Base-by-base conservation (phyloP, 257 asterid species). In the Forsythia viridissima region DNA sequence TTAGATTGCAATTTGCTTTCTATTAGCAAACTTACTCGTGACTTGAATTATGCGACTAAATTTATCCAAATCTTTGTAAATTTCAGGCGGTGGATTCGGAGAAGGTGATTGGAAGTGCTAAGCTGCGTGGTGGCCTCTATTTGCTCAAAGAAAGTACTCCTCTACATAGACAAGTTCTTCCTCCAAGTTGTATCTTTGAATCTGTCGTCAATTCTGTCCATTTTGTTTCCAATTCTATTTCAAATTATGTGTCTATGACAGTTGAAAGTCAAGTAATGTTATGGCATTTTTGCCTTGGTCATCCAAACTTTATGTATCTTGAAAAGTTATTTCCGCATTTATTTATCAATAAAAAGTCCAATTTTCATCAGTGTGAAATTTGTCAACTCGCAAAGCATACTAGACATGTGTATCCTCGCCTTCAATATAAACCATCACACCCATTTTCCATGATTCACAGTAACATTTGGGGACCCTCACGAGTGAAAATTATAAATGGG, bases 341-440 rank as follows among this genome's bases (percentile, higher is more conserved):
- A 1, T 75, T 59, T 4, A 61, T 57, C 55, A 61, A 75, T 75
- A 61, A 59, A 75, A 20, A 38, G 2, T 8, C 6, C 1, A 61
- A 63, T 18, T n/a, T 8, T 18, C 16, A 5, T 9, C 48, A 38
- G 0, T 75, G 72, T 57, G 72, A 75, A 13, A 18, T 61, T 38
- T 75, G 57, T 20, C 61, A 75, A n/a, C 57, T 61, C 20, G 34
- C 72, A 2, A 57, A 75, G 39, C 71, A 75, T 39, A 75, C 61
- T 59, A 16, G 38, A 4, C 38, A 15, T 10, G n/a, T 41, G 38
- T 75, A 37, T 40, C 38, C 41, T 7, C 18, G 38, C 18, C 0
- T 59, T 8, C 39, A 39, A 37, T 38, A 75, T 40, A 59, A 38
- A 21, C 71, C 59, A 6, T 37, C 72, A 38, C 40, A 38, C 10